These are phyloP conservation scores for Tilletia indica DNA, from an alignment of 1,284 basidiomycete genomes.

Conservation along the genomic window DNA sequence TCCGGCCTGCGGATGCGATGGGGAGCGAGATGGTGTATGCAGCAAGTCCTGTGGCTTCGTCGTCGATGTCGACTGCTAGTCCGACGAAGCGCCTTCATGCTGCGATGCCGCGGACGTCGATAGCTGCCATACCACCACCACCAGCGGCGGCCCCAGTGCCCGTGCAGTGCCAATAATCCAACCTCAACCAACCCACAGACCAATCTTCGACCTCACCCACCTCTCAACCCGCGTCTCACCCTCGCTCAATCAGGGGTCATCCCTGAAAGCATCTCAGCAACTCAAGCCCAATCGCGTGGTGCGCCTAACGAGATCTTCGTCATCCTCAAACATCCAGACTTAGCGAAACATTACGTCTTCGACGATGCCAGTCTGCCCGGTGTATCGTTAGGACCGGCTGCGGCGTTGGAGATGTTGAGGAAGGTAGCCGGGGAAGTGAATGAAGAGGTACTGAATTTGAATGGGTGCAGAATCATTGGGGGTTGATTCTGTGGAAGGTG, in stretches of 20 bases:
- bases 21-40: no score
- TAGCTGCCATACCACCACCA: neutral
- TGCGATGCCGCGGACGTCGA: no score
- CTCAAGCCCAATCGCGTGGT: conserved; percentile 34
- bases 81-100: no score
- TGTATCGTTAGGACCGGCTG: conserved; percentile 25
- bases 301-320: conserved; percentile 39
- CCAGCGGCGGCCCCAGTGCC: neutral
- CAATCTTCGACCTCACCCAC: conserved; percentile 21
- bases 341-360: conserved; percentile 39
- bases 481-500: conserved; percentile 87
- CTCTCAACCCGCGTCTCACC: conserved; percentile 23
- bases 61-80: no score
- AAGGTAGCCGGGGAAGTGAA: neutral
- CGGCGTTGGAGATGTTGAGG: conserved; percentile 33
- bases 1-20: neutral
- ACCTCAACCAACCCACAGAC: neutral
- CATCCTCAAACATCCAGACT: conserved; percentile 34
- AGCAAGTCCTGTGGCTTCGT: no score
- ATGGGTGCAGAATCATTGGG: conserved; percentile 94
- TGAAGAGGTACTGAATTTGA: conserved; percentile 63
- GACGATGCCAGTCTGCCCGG: conserved; percentile 26
- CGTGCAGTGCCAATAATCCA: neutral
- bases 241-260: conserved; percentile 18
- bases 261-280: neutral